Conservation (phyloP, 768 basidiomycete species). For the Holtermannia corniformis region DNA sequence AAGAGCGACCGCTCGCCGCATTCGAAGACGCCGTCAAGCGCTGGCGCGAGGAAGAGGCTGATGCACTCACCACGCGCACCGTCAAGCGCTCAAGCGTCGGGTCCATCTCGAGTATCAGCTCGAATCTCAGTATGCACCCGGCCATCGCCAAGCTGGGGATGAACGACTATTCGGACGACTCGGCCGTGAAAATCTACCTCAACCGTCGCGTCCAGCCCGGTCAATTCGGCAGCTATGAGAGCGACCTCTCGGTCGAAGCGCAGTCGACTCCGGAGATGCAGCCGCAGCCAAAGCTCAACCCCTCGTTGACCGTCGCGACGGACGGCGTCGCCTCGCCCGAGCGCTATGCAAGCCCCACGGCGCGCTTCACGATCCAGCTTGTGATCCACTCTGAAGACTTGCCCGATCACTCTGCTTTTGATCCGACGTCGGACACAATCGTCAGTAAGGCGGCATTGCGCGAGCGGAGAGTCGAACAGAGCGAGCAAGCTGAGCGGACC, state of each 20-base stretch:
- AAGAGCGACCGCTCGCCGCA: constrained; percentile 75
- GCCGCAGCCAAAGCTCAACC: constrained; percentile 18
- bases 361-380: constrained; percentile 75
- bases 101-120: constrained; percentile 85
- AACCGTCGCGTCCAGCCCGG: constrained; percentile 50
- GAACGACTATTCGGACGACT: constrained; percentile 97
- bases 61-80: constrained; percentile 41
- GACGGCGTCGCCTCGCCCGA: constrained; percentile 24
- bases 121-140: constrained; percentile 86
- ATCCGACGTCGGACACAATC: constrained; percentile 83
- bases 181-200: constrained; percentile 90
- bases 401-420: constrained; percentile 90
- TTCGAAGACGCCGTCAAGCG: constrained; percentile 70
- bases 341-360: constrained; percentile 55
- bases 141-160: constrained; percentile 88
- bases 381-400: constrained; percentile 82
- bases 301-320: constrained; percentile 21
- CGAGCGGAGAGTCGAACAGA: constrained; percentile 47
- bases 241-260: constrained; percentile 34
- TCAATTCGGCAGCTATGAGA: constrained; percentile 18
- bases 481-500: constrained; percentile 39
- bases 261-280: constrained; percentile 46
- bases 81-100: constrained; percentile 90
- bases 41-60: constrained; percentile 52
- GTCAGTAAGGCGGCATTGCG: constrained; percentile 70